A percentile compares a stretch with the other conserved stretches of the same genome.
phyloP scores from a whole-genome alignment of 331 rosid genomes.

The Quercus lobata region DNA sequence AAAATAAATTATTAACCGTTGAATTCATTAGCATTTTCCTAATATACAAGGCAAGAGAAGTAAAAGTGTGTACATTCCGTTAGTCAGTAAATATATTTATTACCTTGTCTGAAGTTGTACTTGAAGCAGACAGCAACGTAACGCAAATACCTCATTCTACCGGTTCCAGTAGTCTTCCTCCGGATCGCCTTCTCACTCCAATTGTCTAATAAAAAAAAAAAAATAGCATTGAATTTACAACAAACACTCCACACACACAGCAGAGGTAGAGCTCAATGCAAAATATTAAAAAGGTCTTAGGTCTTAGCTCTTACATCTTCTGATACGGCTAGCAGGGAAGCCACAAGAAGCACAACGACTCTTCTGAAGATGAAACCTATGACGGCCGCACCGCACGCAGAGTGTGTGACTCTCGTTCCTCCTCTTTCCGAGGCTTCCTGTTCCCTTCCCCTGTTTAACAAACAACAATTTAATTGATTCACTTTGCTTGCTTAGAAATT shows the following conservation, averaged over 20 bases:
- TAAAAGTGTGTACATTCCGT: no score
- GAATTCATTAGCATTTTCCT: no score
- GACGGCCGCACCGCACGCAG: conserved; percentile 29
- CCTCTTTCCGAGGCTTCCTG: conserved; percentile 33
- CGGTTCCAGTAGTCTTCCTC: conserved; percentile 30
- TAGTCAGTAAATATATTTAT: no score
- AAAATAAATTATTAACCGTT: no score
- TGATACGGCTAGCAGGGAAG: conserved; percentile 20
- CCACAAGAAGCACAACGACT: conserved; percentile 33
- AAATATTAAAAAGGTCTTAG: neutral
- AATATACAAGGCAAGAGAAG: no score
- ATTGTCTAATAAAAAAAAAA: neutral
- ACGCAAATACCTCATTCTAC: conserved; percentile 24
- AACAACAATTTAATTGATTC: no score
- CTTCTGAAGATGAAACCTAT: conserved; percentile 38
- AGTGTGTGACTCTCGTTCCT: conserved; percentile 36
- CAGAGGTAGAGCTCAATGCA: no score
- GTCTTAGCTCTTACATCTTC: conserved; percentile 12
- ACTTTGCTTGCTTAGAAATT: neutral
- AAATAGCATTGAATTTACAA: no score
- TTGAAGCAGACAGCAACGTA: conserved; percentile 11
- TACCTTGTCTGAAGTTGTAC: conserved; percentile 13
- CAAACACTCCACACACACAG: neutral
- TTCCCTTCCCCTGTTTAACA: conserved; percentile 24
- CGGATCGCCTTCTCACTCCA: conserved; percentile 33